These are phyloP conservation scores for Mallotus nudiflorus DNA, from an alignment of 345 rosid genomes.

Conservation along the genomic window DNA sequence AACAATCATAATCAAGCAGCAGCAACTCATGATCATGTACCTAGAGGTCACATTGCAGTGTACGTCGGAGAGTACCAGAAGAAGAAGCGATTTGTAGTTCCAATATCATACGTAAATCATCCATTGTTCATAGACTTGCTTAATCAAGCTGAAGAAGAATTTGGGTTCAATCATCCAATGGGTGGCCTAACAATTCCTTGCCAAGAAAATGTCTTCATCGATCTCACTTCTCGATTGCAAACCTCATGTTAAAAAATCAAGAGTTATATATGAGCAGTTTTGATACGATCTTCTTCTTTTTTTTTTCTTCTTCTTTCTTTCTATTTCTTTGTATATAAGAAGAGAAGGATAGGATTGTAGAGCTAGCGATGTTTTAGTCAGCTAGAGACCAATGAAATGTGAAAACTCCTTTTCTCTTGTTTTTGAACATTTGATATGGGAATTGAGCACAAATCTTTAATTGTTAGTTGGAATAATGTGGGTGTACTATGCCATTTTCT, in stretches of 20 bases:
- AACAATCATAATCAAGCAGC: too few species aligned
- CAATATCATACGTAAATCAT: conserved; percentile 3
- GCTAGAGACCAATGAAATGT: too few species aligned
- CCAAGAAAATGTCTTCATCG: conserved; percentile 10
- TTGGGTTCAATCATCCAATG: conserved; percentile 21
- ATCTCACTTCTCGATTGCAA: conserved; percentile 11
- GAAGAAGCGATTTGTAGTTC: conserved; percentile 16
- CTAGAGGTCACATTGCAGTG: conserved; percentile 14
- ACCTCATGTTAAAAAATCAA: background rate
- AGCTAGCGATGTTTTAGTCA: too few species aligned
- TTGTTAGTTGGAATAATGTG: too few species aligned
- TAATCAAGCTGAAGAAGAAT: conserved; percentile 14
- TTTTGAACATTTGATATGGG: too few species aligned
- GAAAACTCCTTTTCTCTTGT: too few species aligned
- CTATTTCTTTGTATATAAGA: background rate
- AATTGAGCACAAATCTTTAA: too few species aligned
- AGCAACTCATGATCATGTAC: background rate
- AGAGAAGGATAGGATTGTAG: too few species aligned
- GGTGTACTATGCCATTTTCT: too few species aligned
- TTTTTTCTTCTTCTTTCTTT: background rate
- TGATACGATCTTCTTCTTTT: background rate
- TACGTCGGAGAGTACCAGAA: conserved; percentile 11
- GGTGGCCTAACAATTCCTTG: conserved; percentile 23
- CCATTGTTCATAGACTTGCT: conserved; percentile 12
- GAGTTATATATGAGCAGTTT: background rate